Percentiles rank a stretch among this genome's conserved stretches.
Evolutionary conservation across 2,329 filamentous ascomycete species (phyloP).

Genomic region (Fusarium decemcellulare): DNA sequence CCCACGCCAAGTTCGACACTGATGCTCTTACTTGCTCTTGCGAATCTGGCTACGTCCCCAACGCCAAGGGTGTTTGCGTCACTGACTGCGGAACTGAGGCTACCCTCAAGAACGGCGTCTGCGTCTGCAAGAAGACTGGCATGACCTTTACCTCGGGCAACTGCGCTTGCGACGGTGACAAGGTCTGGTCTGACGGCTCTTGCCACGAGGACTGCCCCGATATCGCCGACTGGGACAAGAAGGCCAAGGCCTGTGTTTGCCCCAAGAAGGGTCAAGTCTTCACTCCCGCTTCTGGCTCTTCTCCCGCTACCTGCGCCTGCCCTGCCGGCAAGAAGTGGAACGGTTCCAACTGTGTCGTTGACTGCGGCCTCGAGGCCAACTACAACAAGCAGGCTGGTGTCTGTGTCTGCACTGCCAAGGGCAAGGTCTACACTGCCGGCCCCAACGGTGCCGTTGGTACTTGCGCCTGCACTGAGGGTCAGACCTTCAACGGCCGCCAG

Average conservation of each 20-base stretch:
- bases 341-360: neutral
- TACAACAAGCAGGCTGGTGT: neutral
- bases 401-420: neutral
- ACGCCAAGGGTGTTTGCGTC: neutral
- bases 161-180: neutral
- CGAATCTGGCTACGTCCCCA: neutral
- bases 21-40: neutral
- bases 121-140: constrained; percentile 4
- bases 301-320: neutral
- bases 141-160: neutral
- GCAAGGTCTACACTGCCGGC: constrained; percentile 1
- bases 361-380: constrained; percentile 2
- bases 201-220: constrained; percentile 11
- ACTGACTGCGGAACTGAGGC: constrained; percentile 8
- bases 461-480: neutral
- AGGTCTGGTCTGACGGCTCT: constrained; percentile 7
- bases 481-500: constrained; percentile 11
- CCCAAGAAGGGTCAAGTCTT: constrained; percentile 5
- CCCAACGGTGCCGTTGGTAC: too few species aligned
- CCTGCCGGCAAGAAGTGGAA: neutral
- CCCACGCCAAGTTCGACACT: neutral
- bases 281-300: neutral
- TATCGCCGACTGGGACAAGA: constrained; percentile 9
- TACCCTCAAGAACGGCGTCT: neutral
- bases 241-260: constrained; percentile 8